A percentile compares a stretch with the other conserved stretches of the same genome.
phyloP scores from a whole-genome alignment of 192 early-diverging fungal genomes.

The Blastocladiella britannica region DNA sequence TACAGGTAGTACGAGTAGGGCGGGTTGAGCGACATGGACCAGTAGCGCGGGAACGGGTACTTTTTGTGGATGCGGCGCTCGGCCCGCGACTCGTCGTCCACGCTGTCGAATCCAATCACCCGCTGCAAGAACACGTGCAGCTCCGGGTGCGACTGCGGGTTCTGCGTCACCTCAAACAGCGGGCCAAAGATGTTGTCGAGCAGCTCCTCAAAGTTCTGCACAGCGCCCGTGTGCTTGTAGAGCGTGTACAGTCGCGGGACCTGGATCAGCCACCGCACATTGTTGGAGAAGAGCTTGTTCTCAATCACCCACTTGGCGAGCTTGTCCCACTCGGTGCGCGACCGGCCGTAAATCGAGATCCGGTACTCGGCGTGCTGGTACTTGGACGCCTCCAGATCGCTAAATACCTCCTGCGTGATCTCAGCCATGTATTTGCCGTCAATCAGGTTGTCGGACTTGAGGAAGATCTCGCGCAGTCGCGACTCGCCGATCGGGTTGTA shows the following conservation, averaged over 20 bases:
- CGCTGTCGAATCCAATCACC: constrained; percentile 81
- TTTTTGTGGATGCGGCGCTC: constrained; percentile 66
- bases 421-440: constrained; percentile 75
- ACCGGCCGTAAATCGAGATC: constrained; percentile 79
- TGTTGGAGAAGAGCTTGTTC: constrained; percentile 71
- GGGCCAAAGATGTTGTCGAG: constrained; percentile 69
- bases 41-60: constrained; percentile 44
- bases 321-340: constrained; percentile 74
- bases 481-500: constrained; percentile 92
- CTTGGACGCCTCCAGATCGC: constrained; percentile 76
- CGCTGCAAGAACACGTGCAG: constrained; percentile 83
- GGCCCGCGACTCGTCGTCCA: constrained; percentile 83
- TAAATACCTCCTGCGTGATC: constrained; percentile 74
- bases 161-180: constrained; percentile 71
- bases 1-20: constrained; percentile 89
- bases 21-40: constrained; percentile 45
- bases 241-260: constrained; percentile 76
- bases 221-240: constrained; percentile 41
- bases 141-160: constrained; percentile 70
- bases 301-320: constrained; percentile 79
- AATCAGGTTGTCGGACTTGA: constrained; percentile 87
- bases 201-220: constrained; percentile 55
- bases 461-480: constrained; percentile 79
- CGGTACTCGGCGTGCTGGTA: constrained; percentile 92
- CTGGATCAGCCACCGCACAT: constrained; percentile 92